Conservation (phyloP, 2,329 filamentous ascomycete genomes). For the Fusarium sublunatum region DNA sequence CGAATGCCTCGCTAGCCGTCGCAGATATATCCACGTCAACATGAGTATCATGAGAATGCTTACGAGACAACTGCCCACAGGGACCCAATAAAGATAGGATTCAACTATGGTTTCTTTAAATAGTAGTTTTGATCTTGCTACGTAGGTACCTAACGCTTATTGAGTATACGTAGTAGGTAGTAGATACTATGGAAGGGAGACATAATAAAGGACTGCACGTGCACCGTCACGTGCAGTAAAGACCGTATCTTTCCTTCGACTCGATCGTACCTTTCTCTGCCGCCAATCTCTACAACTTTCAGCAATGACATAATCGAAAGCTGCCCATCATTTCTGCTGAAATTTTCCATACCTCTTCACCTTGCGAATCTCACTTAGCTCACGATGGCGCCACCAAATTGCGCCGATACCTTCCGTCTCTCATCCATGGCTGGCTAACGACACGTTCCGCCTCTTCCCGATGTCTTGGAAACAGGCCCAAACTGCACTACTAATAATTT, state of each 20-base stretch:
- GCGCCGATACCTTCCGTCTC: slow-evolving; percentile 21
- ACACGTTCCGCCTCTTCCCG: slow-evolving; percentile 37
- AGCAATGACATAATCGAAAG: slow-evolving; percentile 7
- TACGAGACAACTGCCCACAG: neutral
- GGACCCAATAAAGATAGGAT: neutral
- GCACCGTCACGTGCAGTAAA: slow-evolving; percentile 10
- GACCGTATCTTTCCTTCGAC: no score
- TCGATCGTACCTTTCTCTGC: neutral
- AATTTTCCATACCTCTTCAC: neutral
- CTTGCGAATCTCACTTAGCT: slow-evolving; percentile 17
- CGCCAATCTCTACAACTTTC: neutral
- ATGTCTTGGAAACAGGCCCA: slow-evolving; percentile 15
- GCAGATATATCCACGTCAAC: slow-evolving; percentile 3
- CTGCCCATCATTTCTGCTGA: slow-evolving; percentile 1
- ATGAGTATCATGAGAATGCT: neutral
- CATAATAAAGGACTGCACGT: no score
- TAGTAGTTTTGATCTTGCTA: neutral
- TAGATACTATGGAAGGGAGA: no score
- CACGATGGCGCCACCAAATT: slow-evolving; percentile 21
- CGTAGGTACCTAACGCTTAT: no score
- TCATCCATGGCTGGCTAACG: slow-evolving; percentile 7
- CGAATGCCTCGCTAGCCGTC: slow-evolving; percentile 11
- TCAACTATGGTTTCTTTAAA: neutral
- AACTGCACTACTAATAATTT: slow-evolving; percentile 6
- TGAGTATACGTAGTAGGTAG: no score